Evolutionary conservation across 2,329 filamentous ascomycete species (phyloP).

Genomic region (Kalmusia sp.): DNA sequence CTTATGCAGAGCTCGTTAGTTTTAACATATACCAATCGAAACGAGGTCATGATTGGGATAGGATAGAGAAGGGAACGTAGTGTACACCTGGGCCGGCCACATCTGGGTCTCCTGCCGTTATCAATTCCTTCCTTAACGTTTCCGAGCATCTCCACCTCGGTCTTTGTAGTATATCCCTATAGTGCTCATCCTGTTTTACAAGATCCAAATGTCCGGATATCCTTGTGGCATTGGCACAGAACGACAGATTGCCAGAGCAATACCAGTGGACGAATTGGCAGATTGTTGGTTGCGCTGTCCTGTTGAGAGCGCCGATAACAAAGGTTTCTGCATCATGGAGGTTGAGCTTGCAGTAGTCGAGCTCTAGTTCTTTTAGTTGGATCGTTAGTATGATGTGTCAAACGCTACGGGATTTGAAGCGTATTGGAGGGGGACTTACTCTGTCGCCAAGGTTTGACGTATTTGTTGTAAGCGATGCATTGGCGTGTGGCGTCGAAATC

Average conservation of each 20-base stretch:
- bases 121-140: neutral
- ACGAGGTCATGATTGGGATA: neutral
- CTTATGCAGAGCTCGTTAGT: neutral
- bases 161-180: neutral
- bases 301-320: neutral
- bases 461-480: neutral
- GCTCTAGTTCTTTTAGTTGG: neutral
- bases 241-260: neutral
- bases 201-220: neutral
- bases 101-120: neutral
- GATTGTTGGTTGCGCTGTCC: neutral
- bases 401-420: neutral
- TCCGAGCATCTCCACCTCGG: neutral
- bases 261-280: neutral
- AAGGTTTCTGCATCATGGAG: neutral
- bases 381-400: neutral
- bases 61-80: neutral
- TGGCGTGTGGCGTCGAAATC: neutral
- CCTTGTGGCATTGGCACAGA: neutral
- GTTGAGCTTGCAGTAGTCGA: neutral
- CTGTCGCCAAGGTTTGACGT: neutral
- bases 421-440: neutral
- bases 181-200: neutral
- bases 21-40: too few species aligned
- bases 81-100: neutral